These are phyloP conservation scores for Suhomyces faveliae DNA, from an alignment of 805 yeast species.

Conservation along the genomic window DNA sequence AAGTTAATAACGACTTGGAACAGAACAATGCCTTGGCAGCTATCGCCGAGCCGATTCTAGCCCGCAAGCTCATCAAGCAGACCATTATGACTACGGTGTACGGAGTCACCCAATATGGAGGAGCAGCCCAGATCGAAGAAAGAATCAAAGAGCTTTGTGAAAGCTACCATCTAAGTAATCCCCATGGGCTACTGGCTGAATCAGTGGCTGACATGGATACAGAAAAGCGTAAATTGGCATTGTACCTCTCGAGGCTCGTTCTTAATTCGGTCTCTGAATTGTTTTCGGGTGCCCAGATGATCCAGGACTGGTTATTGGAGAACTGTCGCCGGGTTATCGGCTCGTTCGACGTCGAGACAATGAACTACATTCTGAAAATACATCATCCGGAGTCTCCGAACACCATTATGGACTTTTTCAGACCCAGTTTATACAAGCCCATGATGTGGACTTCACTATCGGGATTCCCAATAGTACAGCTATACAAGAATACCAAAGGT, in stretches of 20 bases:
- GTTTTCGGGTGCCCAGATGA: constrained; percentile 31
- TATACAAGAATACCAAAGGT: constrained; percentile 22
- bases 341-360: constrained; percentile 21
- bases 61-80: constrained; percentile 37
- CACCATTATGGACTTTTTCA: constrained; percentile 17
- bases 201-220: neutral
- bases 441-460: constrained; percentile 43
- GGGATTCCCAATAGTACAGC: constrained; percentile 43
- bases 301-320: constrained; percentile 36
- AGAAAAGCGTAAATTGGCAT: constrained; percentile 6
- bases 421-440: constrained; percentile 24
- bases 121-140: constrained; percentile 29
- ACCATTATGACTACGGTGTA: constrained; percentile 48
- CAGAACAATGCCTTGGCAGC: neutral
- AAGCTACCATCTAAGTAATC: constrained; percentile 1
- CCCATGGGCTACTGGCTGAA: neutral
- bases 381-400: neutral
- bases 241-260: constrained; percentile 21
- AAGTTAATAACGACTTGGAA: constrained; percentile 7
- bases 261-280: constrained; percentile 27
- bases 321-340: constrained; percentile 30
- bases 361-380: constrained; percentile 4
- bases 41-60: constrained; percentile 2
- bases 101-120: constrained; percentile 43
- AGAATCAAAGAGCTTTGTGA: constrained; percentile 23